Conservation (phyloP, 345 rosid species). For the Eucalyptus decipiens region DNA sequence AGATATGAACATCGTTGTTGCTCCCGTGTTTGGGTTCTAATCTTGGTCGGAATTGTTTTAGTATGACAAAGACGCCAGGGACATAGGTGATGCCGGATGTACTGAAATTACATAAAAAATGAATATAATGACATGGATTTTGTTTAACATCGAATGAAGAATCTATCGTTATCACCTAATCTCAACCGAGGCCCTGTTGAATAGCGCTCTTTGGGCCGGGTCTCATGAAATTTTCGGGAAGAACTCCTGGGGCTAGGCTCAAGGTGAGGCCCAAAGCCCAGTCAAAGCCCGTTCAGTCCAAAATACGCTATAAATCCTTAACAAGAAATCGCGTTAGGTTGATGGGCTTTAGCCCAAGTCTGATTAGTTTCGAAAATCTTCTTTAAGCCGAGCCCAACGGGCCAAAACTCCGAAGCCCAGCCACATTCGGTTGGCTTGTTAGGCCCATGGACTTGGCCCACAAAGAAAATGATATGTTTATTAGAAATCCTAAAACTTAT, state of each 20-base stretch:
- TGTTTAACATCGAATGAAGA: background rate
- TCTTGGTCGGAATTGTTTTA: background rate
- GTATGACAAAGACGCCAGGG: background rate
- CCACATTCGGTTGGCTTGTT: background rate
- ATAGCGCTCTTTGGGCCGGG: background rate
- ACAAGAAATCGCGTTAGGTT: background rate
- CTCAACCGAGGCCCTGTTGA: background rate
- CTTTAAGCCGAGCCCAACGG: background rate
- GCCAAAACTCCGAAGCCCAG: background rate
- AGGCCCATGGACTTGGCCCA: background rate
- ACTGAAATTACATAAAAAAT: too few relatives aligned
- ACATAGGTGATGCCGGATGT: background rate
- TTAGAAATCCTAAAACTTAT: too few relatives aligned
- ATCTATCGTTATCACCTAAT: background rate
- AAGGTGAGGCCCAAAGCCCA: background rate
- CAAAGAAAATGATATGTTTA: rapidly evolving
- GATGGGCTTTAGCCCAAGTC: background rate
- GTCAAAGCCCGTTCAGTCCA: background rate
- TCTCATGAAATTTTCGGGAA: background rate
- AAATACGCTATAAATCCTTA: background rate
- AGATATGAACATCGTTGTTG: background rate
- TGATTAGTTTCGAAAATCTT: background rate
- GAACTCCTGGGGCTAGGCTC: background rate
- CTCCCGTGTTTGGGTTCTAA: background rate
- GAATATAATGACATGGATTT: background rate